Percentiles rank a stretch among this genome's conserved stretches.
These are phyloP conservation scores for Zymoseptoria brevis DNA, from an alignment of 2,329 filamentous ascomycete genomes.

Conservation along the genomic window DNA sequence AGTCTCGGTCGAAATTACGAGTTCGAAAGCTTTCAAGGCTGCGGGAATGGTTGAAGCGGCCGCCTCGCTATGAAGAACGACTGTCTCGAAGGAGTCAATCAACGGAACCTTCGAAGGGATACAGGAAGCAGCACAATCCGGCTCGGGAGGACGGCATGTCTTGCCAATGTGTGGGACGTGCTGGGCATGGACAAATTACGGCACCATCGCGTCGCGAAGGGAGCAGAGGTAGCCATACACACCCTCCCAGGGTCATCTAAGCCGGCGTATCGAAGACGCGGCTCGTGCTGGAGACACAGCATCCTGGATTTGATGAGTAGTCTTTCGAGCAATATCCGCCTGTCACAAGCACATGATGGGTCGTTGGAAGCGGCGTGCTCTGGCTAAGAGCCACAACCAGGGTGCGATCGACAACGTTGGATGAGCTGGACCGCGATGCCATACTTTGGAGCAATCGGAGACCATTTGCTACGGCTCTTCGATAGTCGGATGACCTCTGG, in stretches of 20 bases:
- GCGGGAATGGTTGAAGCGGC: slow-evolving; percentile 42
- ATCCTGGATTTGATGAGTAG: background rate
- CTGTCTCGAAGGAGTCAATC: background rate
- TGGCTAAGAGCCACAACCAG: background rate
- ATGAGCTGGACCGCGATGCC: background rate
- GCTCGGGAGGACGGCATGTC: background rate
- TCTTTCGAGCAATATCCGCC: background rate
- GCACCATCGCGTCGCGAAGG: background rate
- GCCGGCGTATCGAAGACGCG: background rate
- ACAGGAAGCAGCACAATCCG: background rate
- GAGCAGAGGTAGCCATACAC: background rate
- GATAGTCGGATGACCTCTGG: background rate
- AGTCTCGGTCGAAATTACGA: slow-evolving; percentile 59
- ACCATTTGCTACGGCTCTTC: background rate
- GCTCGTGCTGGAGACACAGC: background rate
- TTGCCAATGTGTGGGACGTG: background rate
- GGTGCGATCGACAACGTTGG: background rate
- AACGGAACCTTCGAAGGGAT: background rate
- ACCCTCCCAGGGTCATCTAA: background rate
- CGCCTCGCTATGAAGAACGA: slow-evolving; percentile 28
- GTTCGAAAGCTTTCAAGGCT: slow-evolving; percentile 38
- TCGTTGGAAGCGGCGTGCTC: background rate
- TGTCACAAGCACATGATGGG: background rate
- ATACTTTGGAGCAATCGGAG: background rate
- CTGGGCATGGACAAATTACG: background rate